Conservation (phyloP, 345 rosid genomes). For the Durio zibethinus region DNA sequence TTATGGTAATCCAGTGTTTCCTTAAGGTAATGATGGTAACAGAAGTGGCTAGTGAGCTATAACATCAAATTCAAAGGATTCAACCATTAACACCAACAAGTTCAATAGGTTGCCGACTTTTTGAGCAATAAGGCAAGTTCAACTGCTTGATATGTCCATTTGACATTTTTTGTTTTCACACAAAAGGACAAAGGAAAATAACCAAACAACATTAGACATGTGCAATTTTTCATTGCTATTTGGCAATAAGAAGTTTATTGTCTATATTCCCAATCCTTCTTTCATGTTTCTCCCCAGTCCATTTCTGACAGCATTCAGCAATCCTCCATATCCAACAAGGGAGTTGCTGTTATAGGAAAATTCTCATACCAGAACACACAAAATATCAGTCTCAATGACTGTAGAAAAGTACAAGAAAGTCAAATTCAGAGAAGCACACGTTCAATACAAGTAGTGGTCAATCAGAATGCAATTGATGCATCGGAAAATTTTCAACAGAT, state of each 20-base stretch:
- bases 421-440: neutral
- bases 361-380: neutral
- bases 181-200: neutral
- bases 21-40: neutral
- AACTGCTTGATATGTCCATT: slow-evolving; percentile 14
- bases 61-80: neutral
- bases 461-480: neutral
- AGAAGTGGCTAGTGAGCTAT: slow-evolving; percentile 12
- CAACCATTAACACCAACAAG: slow-evolving; percentile 9
- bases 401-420: neutral
- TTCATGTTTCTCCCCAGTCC: neutral
- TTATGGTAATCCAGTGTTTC: neutral
- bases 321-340: neutral
- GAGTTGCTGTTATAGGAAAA: neutral
- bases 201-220: neutral
- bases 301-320: neutral
- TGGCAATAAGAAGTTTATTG: neutral
- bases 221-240: neutral
- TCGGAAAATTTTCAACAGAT: neutral
- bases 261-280: neutral
- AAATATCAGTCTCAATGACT: neutral
- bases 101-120: slow-evolving; percentile 14
- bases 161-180: neutral
- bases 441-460: neutral
- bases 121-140: slow-evolving; percentile 14